These are phyloP conservation scores for Reticulascus tulasneorum DNA, from an alignment of 2,329 filamentous ascomycete genomes.

Conservation along the genomic window DNA sequence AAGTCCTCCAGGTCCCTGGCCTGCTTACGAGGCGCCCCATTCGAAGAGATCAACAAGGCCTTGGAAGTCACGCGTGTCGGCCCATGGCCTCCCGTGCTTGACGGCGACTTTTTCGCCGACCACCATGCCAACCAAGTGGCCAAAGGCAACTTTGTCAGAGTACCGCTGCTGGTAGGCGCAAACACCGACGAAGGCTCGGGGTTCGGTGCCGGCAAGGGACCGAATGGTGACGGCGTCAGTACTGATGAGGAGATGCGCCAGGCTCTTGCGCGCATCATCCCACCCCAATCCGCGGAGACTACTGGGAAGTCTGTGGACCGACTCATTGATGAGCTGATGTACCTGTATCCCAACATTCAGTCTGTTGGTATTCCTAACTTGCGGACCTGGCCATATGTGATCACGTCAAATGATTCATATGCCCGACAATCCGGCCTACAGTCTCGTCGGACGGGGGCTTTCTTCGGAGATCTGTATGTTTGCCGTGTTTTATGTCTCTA, in stretches of 20 bases:
- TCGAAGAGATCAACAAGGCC: conserved; percentile 23
- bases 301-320: conserved; percentile 18
- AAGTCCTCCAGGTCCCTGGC: conserved; percentile 19
- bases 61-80: conserved; percentile 11
- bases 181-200: conserved; percentile 28
- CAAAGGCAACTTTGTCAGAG: conserved; percentile 27
- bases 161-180: conserved; percentile 30
- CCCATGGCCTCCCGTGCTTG: conserved; percentile 21
- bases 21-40: conserved; percentile 22
- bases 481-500: conserved; percentile 1
- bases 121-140: conserved; percentile 24
- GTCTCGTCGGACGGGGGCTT: conserved; percentile 22
- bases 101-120: conserved; percentile 30
- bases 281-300: conserved; percentile 6
- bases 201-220: conserved; percentile 17
- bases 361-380: conserved; percentile 29
- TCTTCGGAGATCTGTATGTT: conserved; percentile 19
- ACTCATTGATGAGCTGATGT: conserved; percentile 19
- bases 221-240: conserved; percentile 16
- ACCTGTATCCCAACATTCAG: conserved; percentile 27
- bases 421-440: conserved; percentile 22
- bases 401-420: conserved; percentile 20
- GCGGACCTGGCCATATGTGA: conserved; percentile 25
- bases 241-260: conserved; percentile 23
- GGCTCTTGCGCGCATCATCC: conserved; percentile 11